phyloP scores from a whole-genome alignment of 768 basidiomycete genomes.

The Pleurotus salmoneostramineus region DNA sequence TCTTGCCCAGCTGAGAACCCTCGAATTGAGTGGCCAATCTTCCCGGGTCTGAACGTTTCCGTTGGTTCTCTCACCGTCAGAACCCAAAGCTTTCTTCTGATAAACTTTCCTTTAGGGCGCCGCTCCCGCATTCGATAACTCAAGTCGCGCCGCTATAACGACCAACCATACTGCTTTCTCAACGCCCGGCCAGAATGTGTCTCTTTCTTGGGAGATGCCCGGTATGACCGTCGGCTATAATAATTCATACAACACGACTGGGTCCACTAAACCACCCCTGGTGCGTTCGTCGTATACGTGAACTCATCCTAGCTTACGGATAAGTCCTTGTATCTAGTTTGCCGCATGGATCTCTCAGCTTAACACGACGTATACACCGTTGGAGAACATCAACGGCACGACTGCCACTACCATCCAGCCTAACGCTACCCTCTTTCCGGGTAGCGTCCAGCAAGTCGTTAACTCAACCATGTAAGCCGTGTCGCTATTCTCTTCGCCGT shows the following conservation, averaged over 20 bases:
- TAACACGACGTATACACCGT: constrained; percentile 54
- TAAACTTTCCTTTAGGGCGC: constrained; percentile 15
- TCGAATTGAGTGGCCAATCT: constrained; percentile 47
- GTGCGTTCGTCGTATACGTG: constrained; percentile 15
- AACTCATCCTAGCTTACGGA: not conserved
- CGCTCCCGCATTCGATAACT: constrained; percentile 15
- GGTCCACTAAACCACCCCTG: constrained; percentile 37
- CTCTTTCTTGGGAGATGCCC: constrained; percentile 52
- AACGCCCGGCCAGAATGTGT: constrained; percentile 36
- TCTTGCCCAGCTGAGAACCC: constrained; percentile 52
- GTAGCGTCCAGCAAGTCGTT: constrained; percentile 33
- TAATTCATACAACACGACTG: constrained; percentile 45
- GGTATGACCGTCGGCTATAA: constrained; percentile 51
- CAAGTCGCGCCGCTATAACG: constrained; percentile 45
- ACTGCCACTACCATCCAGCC: constrained; percentile 48
- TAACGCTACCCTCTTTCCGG: constrained; percentile 39
- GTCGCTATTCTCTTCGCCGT: too few species aligned
- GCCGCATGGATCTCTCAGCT: constrained; percentile 59
- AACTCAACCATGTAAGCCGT: constrained; percentile 46
- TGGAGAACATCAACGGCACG: constrained; percentile 36
- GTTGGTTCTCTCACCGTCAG: constrained; percentile 18
- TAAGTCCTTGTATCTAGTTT: constrained; percentile 25
- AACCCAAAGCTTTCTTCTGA: constrained; percentile 20
- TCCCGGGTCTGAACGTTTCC: constrained; percentile 48
- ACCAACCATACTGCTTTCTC: constrained; percentile 52